Evolutionary conservation across 208 protist genomes (phyloP).

Genomic region (Borovskyia barvae): DNA sequence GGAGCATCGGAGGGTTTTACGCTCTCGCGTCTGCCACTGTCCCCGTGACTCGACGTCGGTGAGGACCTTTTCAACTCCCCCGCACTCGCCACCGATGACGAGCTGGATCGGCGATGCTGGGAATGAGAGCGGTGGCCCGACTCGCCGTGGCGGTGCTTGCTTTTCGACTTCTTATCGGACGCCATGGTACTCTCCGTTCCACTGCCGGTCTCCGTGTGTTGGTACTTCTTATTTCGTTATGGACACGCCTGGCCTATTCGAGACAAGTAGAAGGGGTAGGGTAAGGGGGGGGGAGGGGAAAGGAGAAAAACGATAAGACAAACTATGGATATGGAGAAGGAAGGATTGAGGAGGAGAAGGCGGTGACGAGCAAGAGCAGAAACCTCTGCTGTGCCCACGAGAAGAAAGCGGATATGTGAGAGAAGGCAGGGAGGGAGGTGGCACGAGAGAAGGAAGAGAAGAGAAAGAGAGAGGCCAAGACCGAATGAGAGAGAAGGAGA

Average conservation of each 20-base stretch:
- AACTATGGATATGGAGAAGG: constrained; percentile 4
- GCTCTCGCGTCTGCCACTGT: neutral
- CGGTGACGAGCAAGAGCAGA: constrained; percentile 15
- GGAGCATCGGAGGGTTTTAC: neutral
- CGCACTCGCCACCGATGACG: constrained; percentile 3
- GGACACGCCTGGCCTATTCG: too few relatives aligned
- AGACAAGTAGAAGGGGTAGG: neutral
- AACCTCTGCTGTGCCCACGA: neutral
- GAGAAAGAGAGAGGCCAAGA: constrained; percentile 1
- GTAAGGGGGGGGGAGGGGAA: neutral
- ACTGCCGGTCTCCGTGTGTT: neutral
- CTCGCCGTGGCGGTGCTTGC: too few relatives aligned
- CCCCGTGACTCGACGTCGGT: neutral
- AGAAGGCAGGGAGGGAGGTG: constrained; percentile 1
- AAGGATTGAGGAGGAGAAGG: constrained; percentile 17
- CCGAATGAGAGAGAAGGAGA: too few relatives aligned
- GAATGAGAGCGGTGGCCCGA: constrained; percentile 16
- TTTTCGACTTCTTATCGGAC: constrained; percentile 8
- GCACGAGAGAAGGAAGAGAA: constrained; percentile 3
- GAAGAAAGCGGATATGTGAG: neutral
- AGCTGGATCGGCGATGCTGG: too few relatives aligned
- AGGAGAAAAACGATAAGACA: constrained; percentile 12
- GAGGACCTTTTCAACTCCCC: constrained; percentile 2
- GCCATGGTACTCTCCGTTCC: neutral
- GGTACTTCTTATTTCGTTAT: neutral